Evolutionary conservation across 2,329 filamentous ascomycete genomes (phyloP), one percentile per base, ranked within the genome.

Genomic region (Penicillium italicum): DNA sequence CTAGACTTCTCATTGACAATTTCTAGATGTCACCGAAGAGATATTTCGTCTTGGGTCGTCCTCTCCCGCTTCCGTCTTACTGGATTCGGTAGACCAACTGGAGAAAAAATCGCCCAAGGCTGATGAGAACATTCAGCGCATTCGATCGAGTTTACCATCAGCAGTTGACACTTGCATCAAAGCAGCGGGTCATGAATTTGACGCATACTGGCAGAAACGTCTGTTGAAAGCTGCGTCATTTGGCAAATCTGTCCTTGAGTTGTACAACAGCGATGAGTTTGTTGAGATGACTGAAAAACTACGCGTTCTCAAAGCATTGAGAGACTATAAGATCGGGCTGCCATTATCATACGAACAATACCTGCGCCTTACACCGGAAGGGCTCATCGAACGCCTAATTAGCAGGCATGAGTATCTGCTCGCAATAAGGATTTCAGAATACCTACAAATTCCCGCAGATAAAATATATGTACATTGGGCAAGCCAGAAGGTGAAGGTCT

Each of bases 181-280:
- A 70, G 94, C 94, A 36, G 91, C 94, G 8, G 94, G 93, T 2
- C 87, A 96, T 57, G 94, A 99, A 72, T 97, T 91, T 70, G 90
- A 87, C 65, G 80, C 88, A 2, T 86, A 93, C 68, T 96, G 92
- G 90, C 94, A 99, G 70, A 99, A 97, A 71, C 86, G 95, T 65
- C 80, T 99, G 1, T 80, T 99, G n/a, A 95, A 95, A 71, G 94
- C 94, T 6, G 94, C 94, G 0, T 97, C 93, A 0, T 97, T 97
- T 71, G 94, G 94, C 58, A 99, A 99, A 73, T 97, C 94, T 0
- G 94, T 97, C 0, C 82, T 99, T 4, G 94, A 97, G 66, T 86
- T 97, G 12, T 99, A 97, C 76, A 97, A 94, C 73, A 97, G 92
- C 69, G 94, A 99, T 68, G 93, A 99, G 62, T 99, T 97, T 74